A percentile compares a stretch with the other conserved stretches of the same genome.
Evolutionary conservation across 495 filamentous ascomycete species (phyloP).

Genomic region (Lasiosphaeris hirsuta): DNA sequence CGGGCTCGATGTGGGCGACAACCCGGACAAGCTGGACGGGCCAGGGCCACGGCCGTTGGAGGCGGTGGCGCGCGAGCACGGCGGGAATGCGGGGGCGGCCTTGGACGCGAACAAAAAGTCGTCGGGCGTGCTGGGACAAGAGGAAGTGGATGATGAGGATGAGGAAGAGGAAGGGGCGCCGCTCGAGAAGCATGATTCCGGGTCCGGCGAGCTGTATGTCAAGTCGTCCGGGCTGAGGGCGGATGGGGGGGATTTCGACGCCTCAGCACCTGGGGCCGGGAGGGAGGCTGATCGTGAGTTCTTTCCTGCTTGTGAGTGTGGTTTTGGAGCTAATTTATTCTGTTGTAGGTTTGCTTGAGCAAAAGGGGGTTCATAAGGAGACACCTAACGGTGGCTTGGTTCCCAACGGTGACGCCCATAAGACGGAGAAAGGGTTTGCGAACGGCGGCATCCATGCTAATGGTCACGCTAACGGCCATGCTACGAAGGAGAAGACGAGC

Average conservation of each 20-base stretch:
- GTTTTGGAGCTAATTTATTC: background rate
- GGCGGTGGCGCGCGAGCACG: conserved; percentile 39
- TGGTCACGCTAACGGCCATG: conserved; percentile 2
- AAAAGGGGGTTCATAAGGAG: conserved; percentile 36
- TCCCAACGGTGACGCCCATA: too few species aligned
- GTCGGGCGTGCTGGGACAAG: conserved; percentile 6
- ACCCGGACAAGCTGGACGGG: conserved; percentile 37
- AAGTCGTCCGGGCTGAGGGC: conserved; percentile 51
- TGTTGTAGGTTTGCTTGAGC: conserved; percentile 39
- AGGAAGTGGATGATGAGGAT: conserved; percentile 10
- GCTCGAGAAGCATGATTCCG: conserved; percentile 39
- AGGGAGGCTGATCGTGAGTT: conserved; percentile 62
- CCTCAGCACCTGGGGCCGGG: conserved; percentile 58
- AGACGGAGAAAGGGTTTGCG: background rate
- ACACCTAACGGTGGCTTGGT: background rate
- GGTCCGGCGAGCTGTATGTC: conserved; percentile 57
- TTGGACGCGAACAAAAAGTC: background rate
- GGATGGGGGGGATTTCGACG: conserved; percentile 67
- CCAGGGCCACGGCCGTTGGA: conserved; percentile 42
- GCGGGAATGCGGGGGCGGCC: conserved; percentile 35
- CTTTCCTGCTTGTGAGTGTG: background rate
- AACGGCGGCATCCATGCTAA: conserved; percentile 5
- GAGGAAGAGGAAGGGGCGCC: conserved; percentile 29
- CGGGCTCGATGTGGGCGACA: conserved; percentile 23
- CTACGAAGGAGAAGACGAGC: conserved; percentile 30